Conservation (phyloP, 306 rosid species). For the Hippophae tibetana region DNA sequence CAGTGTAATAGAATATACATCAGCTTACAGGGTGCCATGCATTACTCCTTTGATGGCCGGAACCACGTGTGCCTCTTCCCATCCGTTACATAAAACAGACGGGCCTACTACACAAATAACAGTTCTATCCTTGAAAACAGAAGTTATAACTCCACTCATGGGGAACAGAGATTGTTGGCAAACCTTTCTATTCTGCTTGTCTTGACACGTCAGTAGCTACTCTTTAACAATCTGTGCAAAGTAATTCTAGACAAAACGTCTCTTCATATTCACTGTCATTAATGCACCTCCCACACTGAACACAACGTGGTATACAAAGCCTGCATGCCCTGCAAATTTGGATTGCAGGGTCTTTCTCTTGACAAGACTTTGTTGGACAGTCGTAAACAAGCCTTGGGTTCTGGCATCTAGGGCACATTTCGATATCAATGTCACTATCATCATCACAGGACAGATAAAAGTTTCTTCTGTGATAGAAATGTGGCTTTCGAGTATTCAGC, state of each 20-base stretch:
- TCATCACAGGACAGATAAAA: conserved; percentile 62
- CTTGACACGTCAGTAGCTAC: conserved; percentile 29
- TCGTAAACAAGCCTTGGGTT: conserved; percentile 77
- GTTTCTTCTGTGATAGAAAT: conserved; percentile 49
- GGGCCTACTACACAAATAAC: background rate
- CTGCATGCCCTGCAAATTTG: conserved; percentile 73
- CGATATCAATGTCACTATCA: conserved; percentile 61
- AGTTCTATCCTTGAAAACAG: conserved; percentile 22
- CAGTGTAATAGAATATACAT: conserved; percentile 2
- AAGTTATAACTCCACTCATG: conserved; percentile 24
- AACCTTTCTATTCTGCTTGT: conserved; percentile 24
- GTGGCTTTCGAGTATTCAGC: conserved; percentile 49
- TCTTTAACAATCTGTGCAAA: conserved; percentile 56
- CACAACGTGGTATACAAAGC: conserved; percentile 69
- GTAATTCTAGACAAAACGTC: conserved; percentile 71
- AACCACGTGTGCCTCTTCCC: conserved; percentile 12
- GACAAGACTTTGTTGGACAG: conserved; percentile 72
- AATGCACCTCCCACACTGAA: conserved; percentile 73
- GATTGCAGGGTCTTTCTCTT: conserved; percentile 31
- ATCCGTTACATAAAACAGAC: conserved; percentile 8
- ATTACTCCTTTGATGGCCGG: conserved; percentile 4
- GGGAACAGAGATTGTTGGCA: conserved; percentile 16
- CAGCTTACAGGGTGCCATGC: conserved; percentile 7
- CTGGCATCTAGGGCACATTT: conserved; percentile 73
- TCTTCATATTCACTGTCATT: conserved; percentile 75